Evolutionary conservation across 2,329 filamentous ascomycete species (phyloP).

Genomic region (Bipolaris bicolor): DNA sequence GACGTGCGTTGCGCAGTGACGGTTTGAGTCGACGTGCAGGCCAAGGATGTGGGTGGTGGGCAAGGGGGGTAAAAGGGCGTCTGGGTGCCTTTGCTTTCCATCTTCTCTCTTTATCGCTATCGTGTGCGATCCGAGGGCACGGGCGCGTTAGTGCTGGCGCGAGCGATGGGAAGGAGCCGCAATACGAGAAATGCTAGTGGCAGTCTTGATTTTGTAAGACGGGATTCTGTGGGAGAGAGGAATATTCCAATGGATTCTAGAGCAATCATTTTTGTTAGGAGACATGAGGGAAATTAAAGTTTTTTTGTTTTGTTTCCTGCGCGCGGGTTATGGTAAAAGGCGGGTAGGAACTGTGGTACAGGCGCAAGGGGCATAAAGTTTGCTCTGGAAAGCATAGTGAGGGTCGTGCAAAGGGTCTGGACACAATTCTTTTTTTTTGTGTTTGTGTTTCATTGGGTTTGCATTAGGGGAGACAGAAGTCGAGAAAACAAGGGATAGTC

Average conservation of each 20-base stretch:
- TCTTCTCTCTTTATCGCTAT: neutral
- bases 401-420: neutral
- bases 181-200: neutral
- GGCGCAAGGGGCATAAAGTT: neutral
- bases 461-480: neutral
- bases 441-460: neutral
- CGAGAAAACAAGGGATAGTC: neutral
- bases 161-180: constrained; percentile 2
- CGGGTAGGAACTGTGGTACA: neutral
- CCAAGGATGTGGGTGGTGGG: neutral
- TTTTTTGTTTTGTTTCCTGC: neutral
- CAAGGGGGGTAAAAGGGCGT: neutral
- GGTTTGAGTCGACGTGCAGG: neutral
- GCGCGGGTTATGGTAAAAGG: neutral
- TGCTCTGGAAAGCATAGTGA: neutral
- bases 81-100: neutral
- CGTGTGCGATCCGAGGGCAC: neutral
- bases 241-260: neutral
- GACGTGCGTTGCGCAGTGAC: neutral
- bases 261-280: neutral
- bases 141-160: neutral
- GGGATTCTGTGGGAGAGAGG: neutral
- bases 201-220: too few species aligned
- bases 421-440: neutral
- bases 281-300: neutral